Evolutionary conservation across 768 basidiomycete genomes (phyloP).

Genomic region (Melanogaster broomeanus): DNA sequence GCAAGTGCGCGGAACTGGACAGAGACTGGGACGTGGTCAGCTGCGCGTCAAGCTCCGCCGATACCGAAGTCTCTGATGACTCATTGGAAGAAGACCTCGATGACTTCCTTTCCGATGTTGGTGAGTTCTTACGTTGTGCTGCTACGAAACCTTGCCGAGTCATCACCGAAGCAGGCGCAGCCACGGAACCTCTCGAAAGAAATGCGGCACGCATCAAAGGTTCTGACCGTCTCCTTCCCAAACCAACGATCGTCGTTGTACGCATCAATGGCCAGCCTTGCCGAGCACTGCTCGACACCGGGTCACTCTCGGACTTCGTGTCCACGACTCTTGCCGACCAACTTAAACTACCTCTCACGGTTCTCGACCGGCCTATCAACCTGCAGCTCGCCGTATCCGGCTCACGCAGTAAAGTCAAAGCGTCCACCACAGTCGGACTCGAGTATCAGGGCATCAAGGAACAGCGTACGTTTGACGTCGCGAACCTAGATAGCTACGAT

Average conservation of each 20-base stretch:
- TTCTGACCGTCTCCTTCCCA: constrained; percentile 6
- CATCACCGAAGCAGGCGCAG: too few species aligned
- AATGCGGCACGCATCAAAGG: not conserved
- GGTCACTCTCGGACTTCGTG: constrained; percentile 32
- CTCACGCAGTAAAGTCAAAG: constrained; percentile 28
- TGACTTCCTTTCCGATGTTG: too few species aligned
- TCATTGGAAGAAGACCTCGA: too few species aligned
- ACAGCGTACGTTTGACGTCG: constrained; percentile 34
- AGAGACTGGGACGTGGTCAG: too few species aligned
- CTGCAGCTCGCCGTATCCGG: constrained; percentile 34
- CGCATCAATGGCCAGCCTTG: constrained; percentile 21
- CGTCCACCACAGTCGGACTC: constrained; percentile 4
- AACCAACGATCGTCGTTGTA: constrained; percentile 12
- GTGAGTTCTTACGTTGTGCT: too few species aligned
- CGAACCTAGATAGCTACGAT: constrained; percentile 40
- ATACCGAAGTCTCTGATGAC: too few species aligned
- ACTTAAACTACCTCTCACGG: constrained; percentile 15
- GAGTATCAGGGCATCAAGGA: constrained; percentile 19
- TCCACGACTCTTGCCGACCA: constrained; percentile 32
- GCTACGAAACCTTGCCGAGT: too few species aligned
- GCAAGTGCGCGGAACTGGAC: too few species aligned
- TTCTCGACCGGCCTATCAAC: constrained; percentile 25
- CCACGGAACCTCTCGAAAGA: too few species aligned
- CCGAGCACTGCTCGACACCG: constrained; percentile 25
- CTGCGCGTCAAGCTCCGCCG: too few species aligned